A percentile compares a stretch with the other conserved stretches of the same genome.
phyloP scores from a whole-genome alignment of 2,329 filamentous ascomycete species.

The Pezicula neosporulosa region DNA sequence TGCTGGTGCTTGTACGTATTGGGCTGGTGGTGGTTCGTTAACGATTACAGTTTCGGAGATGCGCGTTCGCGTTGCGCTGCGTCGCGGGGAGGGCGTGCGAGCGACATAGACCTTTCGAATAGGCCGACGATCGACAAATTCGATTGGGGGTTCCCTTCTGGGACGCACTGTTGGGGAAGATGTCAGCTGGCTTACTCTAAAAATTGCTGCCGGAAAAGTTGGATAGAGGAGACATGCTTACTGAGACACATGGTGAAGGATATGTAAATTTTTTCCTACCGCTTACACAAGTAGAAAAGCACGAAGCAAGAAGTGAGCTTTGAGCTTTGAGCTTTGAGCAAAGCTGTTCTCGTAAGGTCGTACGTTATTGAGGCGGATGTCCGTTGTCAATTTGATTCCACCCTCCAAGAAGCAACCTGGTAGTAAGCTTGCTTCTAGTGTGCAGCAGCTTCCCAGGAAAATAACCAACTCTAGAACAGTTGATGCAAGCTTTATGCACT shows the following conservation, averaged over 20 bases:
- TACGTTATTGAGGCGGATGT: too few relatives aligned
- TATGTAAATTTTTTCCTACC: too few relatives aligned
- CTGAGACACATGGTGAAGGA: background rate
- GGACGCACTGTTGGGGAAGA: background rate
- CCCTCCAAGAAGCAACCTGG: too few relatives aligned
- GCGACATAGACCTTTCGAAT: conserved; percentile 1
- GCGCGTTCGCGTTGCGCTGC: conserved; percentile 8
- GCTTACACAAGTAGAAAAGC: background rate
- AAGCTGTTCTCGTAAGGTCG: background rate
- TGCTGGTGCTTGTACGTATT: conserved; percentile 12
- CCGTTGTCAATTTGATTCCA: too few relatives aligned
- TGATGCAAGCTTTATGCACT: too few relatives aligned
- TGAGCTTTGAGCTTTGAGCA: background rate
- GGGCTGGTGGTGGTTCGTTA: conserved; percentile 5
- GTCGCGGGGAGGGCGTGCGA: conserved; percentile 11
- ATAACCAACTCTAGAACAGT: too few relatives aligned
- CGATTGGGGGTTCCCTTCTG: background rate
- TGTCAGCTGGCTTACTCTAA: background rate
- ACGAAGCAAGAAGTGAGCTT: background rate
- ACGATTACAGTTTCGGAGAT: conserved; percentile 15
- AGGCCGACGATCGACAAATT: background rate
- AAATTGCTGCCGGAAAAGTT: background rate
- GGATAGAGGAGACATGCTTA: background rate
- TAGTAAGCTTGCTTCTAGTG: too few relatives aligned
- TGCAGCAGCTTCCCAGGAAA: too few relatives aligned